Evolutionary conservation across 2,329 filamentous ascomycete genomes (phyloP), one percentile per base, ranked within the genome.

Genomic region (Pezizomycotina sp.): DNA sequence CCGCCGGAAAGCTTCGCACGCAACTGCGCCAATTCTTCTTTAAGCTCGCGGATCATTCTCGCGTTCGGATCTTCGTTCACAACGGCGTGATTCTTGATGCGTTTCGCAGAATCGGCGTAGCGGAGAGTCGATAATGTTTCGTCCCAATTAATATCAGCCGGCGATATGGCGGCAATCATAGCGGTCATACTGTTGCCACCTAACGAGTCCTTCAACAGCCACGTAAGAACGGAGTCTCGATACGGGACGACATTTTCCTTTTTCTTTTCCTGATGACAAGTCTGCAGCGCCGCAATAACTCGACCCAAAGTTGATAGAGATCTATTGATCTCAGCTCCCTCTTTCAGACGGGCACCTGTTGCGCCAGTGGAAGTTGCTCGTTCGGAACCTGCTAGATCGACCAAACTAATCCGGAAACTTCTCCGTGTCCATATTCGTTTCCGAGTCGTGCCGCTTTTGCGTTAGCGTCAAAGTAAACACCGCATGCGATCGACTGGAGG

Each of bases 11-110:
- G 68, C 55, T 98, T 95, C 51, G 80, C 76, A 50, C 89, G 71
- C 38, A 98, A 63, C 43, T 92, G 66, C 1, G 80, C 71, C 39
- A 98, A 60, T 54, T 98, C 89, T 57, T 98, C 89, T 56, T 98
- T 98, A 46, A 98, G 64, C 55, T 98, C 89, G 57, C 89, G 71
- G 47, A 98, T 95, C 89, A 98, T 98, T 50, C 89, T 78, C 42
- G 89, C 89, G 55, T 98, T 98, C 29, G 89, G 86, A 60, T 98
- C 89, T 58, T 98, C 89, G 62, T 98, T 98, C 58, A 98, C 79
- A 32, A 98, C 89, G 38, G 89, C 89, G 58, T 98, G 89, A 62
- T 98, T 98, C 81, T 95, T 95, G 68, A 98, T 98, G 51, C 89
- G 75, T 62, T 98, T 98, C 16, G 89, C 89, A 5, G 83, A 93